These are phyloP conservation scores for Acanthamoeba polyphaga DNA, from an alignment of 208 protist species.

Conservation along the genomic window DNA sequence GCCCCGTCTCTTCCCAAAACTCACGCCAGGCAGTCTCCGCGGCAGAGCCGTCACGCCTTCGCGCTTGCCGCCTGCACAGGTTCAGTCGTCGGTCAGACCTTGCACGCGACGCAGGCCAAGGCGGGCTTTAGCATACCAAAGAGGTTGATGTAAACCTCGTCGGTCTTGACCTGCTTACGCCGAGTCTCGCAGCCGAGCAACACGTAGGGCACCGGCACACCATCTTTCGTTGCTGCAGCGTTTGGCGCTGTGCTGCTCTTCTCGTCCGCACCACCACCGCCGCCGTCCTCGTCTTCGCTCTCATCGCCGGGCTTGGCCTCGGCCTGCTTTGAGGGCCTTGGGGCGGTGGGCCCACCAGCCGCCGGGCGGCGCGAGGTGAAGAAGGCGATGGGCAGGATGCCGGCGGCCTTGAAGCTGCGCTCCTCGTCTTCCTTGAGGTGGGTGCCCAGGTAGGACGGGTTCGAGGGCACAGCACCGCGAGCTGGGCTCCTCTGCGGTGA, in stretches of 20 bases:
- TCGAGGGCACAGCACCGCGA: neutral
- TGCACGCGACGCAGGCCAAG: too few relatives aligned
- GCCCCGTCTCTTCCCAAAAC: slow-evolving; percentile 42
- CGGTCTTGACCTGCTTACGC: neutral
- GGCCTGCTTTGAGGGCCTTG: neutral
- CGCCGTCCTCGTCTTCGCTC: neutral
- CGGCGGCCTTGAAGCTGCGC: slow-evolving; percentile 8
- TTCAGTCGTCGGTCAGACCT: neutral
- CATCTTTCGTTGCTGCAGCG: neutral
- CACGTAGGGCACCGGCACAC: slow-evolving; percentile 30
- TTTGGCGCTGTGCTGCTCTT: neutral
- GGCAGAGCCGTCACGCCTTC: neutral
- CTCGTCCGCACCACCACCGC: neutral
- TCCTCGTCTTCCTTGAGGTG: neutral
- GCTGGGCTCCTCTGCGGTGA: neutral
- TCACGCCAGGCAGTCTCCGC: slow-evolving; percentile 36
- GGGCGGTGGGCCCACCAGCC: neutral
- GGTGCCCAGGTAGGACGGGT: slow-evolving; percentile 20
- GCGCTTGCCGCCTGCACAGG: slow-evolving; percentile 26
- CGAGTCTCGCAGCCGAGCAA: slow-evolving; percentile 30
- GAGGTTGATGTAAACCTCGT: neutral
- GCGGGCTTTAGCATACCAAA: neutral
- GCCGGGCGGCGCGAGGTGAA: neutral
- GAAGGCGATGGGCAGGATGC: slow-evolving; percentile 43
- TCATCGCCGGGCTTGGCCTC: neutral